Base-by-base conservation (phyloP, 768 basidiomycete genomes). In the Hypsizygus marmoreus region DNA sequence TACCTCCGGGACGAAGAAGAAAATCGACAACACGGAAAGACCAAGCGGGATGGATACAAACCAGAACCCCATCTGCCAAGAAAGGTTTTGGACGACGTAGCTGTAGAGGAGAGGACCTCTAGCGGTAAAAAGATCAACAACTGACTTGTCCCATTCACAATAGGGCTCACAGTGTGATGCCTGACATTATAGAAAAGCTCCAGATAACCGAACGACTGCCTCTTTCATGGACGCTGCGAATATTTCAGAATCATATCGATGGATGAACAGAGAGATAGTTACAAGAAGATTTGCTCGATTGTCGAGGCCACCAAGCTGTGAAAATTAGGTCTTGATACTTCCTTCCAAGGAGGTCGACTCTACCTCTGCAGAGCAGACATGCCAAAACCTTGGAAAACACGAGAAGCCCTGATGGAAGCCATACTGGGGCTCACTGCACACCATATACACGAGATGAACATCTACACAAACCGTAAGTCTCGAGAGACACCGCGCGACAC, bases 11-110 rank as follows among this genome's bases (percentile, higher is more conserved):
- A 74, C 70, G 39, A 73, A 66, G 55, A 74, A 70, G 51, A 75
- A 70, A 3, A 74, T 64, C 6, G 64, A 43, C n/a, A 72, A 33
- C 8, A 69, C 52, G 4, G 58, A 58, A 11, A 75, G 45, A 6
- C 73, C 72, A 14, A 73, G 58, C 1, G 69, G 66, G 34, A 75
- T 75, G 22, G 65, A 63, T n/a, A 75, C 67, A 47, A 74, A 70
- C 74, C 74, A 76, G 55, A 75, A 76, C 13, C 71, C 70, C 67
- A 68, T 68, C 39, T 72, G 65, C 70, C 72, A 70, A 2, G 72
- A 64, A 19, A 69, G 40, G 46, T 72, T 71, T 43, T 71, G 64
- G 11, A 74, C 66, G n/a, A 75, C 72, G 52, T 72, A 73, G 47
- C 74, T 72, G 50, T 72, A 74, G n/a, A 76, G 61, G 28, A 75